Conservation (phyloP, 2,329 filamentous ascomycete species). For the Blumeria graminis region DNA sequence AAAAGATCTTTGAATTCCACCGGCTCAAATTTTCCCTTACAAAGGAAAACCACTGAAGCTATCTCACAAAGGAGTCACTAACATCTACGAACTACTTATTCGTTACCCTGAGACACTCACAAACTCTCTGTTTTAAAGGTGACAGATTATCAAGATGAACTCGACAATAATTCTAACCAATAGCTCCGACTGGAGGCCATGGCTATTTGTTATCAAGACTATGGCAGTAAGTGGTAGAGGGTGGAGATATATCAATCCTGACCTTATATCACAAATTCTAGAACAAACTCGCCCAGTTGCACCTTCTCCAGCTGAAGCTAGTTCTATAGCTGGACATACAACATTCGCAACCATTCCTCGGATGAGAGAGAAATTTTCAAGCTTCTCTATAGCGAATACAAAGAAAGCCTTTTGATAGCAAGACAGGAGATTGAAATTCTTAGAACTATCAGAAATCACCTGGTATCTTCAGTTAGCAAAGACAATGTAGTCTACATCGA, state of each 20-base stretch:
- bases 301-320: not conserved
- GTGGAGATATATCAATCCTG: not conserved
- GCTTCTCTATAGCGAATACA: not conserved
- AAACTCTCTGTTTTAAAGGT: no score
- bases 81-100: no score
- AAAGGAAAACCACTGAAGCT: no score
- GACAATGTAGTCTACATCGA: constrained; percentile 1
- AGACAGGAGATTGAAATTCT: not conserved
- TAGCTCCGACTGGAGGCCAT: not conserved
- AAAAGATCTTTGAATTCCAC: no score
- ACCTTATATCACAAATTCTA: not conserved
- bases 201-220: not conserved
- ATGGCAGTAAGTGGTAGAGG: not conserved
- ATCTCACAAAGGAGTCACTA: no score
- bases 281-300: not conserved
- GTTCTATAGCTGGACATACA: not conserved
- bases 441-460: not conserved
- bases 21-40: no score
- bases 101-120: no score
- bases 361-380: not conserved
- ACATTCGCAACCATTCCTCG: not conserved
- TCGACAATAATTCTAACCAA: not conserved
- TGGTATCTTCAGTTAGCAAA: not conserved
- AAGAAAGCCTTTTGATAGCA: not conserved
- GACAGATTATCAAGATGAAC: not conserved